Conservation (phyloP, 2,329 filamentous ascomycete genomes). For the Dactylonectria macrodidyma region DNA sequence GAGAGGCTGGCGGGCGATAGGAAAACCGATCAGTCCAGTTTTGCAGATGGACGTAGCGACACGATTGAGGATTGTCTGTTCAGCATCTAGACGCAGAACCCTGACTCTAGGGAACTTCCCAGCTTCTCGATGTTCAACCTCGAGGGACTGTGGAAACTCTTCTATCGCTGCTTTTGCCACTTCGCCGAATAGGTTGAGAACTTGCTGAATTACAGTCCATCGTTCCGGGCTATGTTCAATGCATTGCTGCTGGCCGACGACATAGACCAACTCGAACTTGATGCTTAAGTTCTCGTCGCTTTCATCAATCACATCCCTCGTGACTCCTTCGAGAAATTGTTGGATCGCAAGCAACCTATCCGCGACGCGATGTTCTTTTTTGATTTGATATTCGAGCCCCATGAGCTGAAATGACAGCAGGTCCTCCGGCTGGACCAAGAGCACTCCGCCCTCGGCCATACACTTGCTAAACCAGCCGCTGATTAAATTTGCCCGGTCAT, state of each 20-base stretch:
- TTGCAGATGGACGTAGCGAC: slow-evolving; percentile 51
- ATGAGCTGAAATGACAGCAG: slow-evolving; percentile 75
- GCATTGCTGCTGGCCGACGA: slow-evolving; percentile 66
- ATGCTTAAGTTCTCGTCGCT: slow-evolving; percentile 75
- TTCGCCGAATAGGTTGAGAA: slow-evolving; percentile 61
- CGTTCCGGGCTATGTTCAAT: slow-evolving; percentile 69
- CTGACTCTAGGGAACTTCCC: slow-evolving; percentile 65
- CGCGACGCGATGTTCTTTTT: slow-evolving; percentile 46
- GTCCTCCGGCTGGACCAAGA: slow-evolving; percentile 76
- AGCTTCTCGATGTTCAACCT: slow-evolving; percentile 51
- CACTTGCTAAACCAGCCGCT: slow-evolving; percentile 60
- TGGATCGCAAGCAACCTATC: slow-evolving; percentile 57
- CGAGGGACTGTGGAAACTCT: slow-evolving; percentile 56
- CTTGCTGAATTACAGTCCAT: slow-evolving; percentile 69
- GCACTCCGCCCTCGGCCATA: slow-evolving; percentile 64
- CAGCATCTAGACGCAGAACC: slow-evolving; percentile 57
- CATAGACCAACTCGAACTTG: slow-evolving; percentile 75
- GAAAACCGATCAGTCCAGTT: slow-evolving; percentile 58
- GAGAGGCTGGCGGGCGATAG: slow-evolving; percentile 55
- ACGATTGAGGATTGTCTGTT: slow-evolving; percentile 44
- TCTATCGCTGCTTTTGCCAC: slow-evolving; percentile 50
- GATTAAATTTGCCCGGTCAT: slow-evolving; percentile 54
- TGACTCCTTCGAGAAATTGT: slow-evolving; percentile 58
- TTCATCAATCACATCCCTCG: slow-evolving; percentile 75
- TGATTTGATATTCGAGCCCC: slow-evolving; percentile 65